Conservation (phyloP, 139 green algal genomes). For the Volvox reticuliferus region DNA sequence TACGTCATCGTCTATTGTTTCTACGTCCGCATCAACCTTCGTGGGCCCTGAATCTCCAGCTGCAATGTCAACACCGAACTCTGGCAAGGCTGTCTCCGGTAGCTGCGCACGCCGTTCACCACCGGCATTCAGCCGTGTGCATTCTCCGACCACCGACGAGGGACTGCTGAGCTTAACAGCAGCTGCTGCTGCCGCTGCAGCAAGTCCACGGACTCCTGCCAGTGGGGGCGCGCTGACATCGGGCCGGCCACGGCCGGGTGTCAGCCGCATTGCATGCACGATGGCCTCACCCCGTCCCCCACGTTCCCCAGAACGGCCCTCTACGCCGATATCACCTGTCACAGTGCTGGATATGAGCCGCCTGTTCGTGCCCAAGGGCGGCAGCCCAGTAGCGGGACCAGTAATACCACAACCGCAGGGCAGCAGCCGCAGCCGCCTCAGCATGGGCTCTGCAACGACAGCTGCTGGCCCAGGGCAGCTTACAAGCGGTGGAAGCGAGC, state of each 20-base stretch:
- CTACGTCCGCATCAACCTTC: not conserved
- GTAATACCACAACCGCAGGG: not conserved
- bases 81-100: not conserved
- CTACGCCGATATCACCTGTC: not conserved
- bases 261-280: not conserved
- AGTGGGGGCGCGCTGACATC: not conserved
- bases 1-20: not conserved
- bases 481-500: not conserved
- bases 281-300: not conserved
- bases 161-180: slow-evolving; percentile 9
- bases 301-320: not conserved
- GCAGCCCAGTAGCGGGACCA: not conserved
- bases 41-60: not conserved
- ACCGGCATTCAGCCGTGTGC: not conserved
- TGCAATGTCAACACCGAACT: not conserved
- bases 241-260: not conserved
- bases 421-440: slow-evolving; percentile 3
- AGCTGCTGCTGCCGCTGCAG: not conserved
- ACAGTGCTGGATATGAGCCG: slow-evolving; percentile 9
- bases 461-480: not conserved
- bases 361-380: not conserved
- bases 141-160: not conserved
- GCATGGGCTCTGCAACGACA: not conserved
- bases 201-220: not conserved
- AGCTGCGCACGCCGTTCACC: not conserved